Evolutionary conservation across 2,329 filamentous ascomycete genomes (phyloP).

Genomic region (Phyllosticta paracitricarpa): DNA sequence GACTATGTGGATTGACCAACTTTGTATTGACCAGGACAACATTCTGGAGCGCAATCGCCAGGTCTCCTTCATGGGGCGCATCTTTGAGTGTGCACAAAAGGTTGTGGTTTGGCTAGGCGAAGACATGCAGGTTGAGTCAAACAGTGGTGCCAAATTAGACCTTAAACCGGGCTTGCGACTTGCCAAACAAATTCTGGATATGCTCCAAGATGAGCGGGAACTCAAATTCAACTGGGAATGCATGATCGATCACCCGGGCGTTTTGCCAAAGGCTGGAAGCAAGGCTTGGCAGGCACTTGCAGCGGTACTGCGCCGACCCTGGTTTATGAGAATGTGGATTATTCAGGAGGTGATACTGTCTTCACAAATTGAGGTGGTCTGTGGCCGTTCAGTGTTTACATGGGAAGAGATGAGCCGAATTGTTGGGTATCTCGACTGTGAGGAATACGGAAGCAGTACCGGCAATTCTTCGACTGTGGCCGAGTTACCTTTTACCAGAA

Average conservation of each 20-base stretch:
- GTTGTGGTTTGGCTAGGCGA: conserved; percentile 24
- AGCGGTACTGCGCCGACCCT: conserved; percentile 11
- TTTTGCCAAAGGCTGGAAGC: conserved; percentile 1
- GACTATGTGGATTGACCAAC: conserved; percentile 18
- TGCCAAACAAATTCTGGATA: conserved; percentile 1
- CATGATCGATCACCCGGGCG: neutral
- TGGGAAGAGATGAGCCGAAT: conserved; percentile 9
- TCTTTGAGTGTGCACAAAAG: conserved; percentile 18
- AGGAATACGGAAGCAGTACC: conserved; percentile 1
- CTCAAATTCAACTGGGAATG: conserved; percentile 4
- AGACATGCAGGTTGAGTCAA: conserved; percentile 17
- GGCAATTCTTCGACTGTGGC: neutral
- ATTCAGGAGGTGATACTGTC: conserved; percentile 22
- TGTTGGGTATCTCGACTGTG: conserved; percentile 4
- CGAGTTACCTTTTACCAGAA: conserved; percentile 7
- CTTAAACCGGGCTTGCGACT: conserved; percentile 2
- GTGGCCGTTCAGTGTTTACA: conserved; percentile 2
- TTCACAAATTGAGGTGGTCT: conserved; percentile 2
- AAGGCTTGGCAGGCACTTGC: conserved; percentile 6
- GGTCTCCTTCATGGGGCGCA: conserved; percentile 20
- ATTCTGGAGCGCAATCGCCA: conserved; percentile 16
- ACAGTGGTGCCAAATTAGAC: conserved; percentile 11
- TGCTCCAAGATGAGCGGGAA: neutral
- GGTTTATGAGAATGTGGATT: conserved; percentile 23
- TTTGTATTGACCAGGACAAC: conserved; percentile 22